Evolutionary conservation across 331 rosid species (phyloP), one percentile per base, ranked within the genome.

Genomic region (Quercus tomentella): DNA sequence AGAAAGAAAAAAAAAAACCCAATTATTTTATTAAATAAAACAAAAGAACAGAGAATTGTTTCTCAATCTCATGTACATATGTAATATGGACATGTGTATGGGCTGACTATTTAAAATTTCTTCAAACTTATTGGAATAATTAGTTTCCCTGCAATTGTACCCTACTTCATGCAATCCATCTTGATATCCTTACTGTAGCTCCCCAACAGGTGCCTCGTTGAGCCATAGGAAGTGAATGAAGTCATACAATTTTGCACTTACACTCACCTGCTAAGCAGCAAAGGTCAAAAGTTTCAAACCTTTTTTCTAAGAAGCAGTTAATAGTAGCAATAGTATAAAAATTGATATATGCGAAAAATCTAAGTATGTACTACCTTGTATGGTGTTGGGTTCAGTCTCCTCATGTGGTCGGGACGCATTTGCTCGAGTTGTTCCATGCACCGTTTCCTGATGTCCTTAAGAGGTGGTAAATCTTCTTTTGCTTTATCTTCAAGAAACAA

Each of bases 211-310:
- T 56, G 99, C 99, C 89, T 96, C 99, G 16, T 96, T 96, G 81
- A 96, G 97, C 99, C 99, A 96, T 82, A 93, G 75, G 92, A 91
- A 96, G 79, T 96, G 99, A 87, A 96, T 96, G 93, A 96, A 96
- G 49, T 96, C 95, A 37, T 96, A 96, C 52, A 96, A 80, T 25
- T 89, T 84, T 11, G 92, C 98, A 81, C 98, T 96, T 54, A 96
- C 99, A 56, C 99, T 93, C 68, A 96, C 98, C 97, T 94, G 87
- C 73, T 77, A 6, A 79, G 67, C 55, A 8, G 2, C 4, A 20
- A 25, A 49, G 74, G 25, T 72, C 22, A 4, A 30, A 52, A 28
- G 30, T 76, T 55, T 31, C 74, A 70, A 49, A 54, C 4, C 62
- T 4, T 63, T 63, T 21, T 57, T 18, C 2, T 4, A 4, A 49